phyloP scores from a whole-genome alignment of 2,329 filamentous ascomycete genomes.

The Fusarium chuoi region DNA sequence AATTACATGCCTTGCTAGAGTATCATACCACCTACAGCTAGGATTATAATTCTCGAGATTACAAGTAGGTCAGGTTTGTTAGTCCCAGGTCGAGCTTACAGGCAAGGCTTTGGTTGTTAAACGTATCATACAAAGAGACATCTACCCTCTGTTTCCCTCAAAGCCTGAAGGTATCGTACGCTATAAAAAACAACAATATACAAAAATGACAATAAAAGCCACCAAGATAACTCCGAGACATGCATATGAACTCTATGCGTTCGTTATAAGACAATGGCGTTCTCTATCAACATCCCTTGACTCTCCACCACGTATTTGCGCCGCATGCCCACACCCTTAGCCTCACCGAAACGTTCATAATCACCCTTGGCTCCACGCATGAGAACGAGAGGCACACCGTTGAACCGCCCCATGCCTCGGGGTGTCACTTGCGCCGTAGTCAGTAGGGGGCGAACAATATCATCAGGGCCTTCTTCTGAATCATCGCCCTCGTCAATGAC shows the following conservation, averaged over 20 bases:
- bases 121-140: not conserved
- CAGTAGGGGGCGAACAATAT: slow-evolving; percentile 71
- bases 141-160: not conserved
- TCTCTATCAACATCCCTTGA: slow-evolving; percentile 80
- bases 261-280: slow-evolving; percentile 72
- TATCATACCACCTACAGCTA: not conserved
- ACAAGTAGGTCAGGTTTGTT: not conserved
- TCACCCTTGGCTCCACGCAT: slow-evolving; percentile 73
- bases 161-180: not conserved
- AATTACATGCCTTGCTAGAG: not conserved
- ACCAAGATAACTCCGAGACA: slow-evolving; percentile 37
- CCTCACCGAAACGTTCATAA: slow-evolving; percentile 70
- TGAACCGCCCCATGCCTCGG: slow-evolving; percentile 72
- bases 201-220: slow-evolving; percentile 10
- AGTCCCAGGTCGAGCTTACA: not conserved
- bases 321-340: slow-evolving; percentile 78
- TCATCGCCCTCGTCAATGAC: slow-evolving; percentile 69
- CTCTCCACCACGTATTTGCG: slow-evolving; percentile 84
- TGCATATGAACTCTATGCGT: slow-evolving; percentile 26
- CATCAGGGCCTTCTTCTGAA: slow-evolving; percentile 41
- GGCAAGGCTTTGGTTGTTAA: not conserved
- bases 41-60: not conserved
- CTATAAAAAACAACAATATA: not conserved
- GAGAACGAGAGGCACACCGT: slow-evolving; percentile 86
- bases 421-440: slow-evolving; percentile 79